A percentile compares a stretch with the other conserved stretches of the same genome.
Evolutionary conservation across 225 moss, liverwort and hornwort genomes (phyloP).

Genomic region (Climacium dendroides): DNA sequence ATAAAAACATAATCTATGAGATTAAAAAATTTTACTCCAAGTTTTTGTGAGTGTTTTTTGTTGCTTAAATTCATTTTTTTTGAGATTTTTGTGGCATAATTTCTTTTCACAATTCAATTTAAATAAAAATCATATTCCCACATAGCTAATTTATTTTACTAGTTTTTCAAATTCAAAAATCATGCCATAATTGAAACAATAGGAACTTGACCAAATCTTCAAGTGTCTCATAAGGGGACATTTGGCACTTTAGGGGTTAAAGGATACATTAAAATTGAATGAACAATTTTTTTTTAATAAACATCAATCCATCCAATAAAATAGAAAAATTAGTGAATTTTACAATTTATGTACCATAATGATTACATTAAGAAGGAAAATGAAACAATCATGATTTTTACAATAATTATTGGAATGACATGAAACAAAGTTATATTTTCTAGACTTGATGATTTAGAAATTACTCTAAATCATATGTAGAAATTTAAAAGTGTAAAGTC

Average conservation of each 20-base stretch:
- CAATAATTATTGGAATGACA: neutral
- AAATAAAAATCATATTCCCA: neutral
- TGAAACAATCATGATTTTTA: neutral
- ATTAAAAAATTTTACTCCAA: neutral
- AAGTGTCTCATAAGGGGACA: rapidly evolving
- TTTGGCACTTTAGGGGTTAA: neutral
- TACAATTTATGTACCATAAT: neutral
- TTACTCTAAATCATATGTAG: neutral
- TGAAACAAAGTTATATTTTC: neutral
- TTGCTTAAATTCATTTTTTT: rapidly evolving
- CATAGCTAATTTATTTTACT: rapidly evolving
- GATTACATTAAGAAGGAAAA: neutral
- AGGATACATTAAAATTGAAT: neutral
- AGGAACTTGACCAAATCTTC: neutral
- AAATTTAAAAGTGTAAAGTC: neutral
- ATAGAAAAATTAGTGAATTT: neutral
- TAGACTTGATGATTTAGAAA: neutral
- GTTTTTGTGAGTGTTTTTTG: neutral
- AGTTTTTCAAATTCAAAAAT: neutral
- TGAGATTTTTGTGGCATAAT: neutral
- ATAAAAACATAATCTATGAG: neutral
- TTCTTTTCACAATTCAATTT: neutral
- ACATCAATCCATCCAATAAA: neutral
- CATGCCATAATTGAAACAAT: neutral
- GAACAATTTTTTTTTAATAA: neutral